Conservation (phyloP, 2,329 filamentous ascomycete genomes). For the Pseudogymnoascus sp. region DNA sequence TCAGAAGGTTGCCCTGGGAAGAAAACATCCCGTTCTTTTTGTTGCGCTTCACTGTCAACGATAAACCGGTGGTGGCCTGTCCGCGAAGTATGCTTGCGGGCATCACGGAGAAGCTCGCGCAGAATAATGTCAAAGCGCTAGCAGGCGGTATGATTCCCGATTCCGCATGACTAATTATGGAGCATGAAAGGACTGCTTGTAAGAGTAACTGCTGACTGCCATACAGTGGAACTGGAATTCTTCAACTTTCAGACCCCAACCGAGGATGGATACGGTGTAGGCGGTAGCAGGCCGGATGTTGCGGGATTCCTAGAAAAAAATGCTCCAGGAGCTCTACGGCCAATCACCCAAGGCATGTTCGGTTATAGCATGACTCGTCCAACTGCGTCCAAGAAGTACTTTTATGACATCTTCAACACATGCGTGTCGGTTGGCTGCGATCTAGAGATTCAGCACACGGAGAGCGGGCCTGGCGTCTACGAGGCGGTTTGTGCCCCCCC, state of each 20-base stretch:
- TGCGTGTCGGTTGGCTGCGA: constrained; percentile 71
- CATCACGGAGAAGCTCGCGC: constrained; percentile 58
- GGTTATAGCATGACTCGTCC: constrained; percentile 85
- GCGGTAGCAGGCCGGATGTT: constrained; percentile 59
- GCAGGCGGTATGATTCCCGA: constrained; percentile 64
- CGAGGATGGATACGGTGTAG: constrained; percentile 35
- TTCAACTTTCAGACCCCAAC: constrained; percentile 72
- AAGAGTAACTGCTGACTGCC: constrained; percentile 12
- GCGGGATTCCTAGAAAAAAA: constrained; percentile 68
- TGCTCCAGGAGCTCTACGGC: constrained; percentile 61
- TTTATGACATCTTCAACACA: constrained; percentile 76
- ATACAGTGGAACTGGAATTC: constrained; percentile 84
- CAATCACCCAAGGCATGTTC: constrained; percentile 90
- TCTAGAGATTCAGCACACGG: constrained; percentile 93
- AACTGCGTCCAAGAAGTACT: constrained; percentile 86
- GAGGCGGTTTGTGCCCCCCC: constrained; percentile 45
- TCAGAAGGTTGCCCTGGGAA: constrained; percentile 86
- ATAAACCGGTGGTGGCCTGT: constrained; percentile 70
- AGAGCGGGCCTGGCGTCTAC: constrained; percentile 88
- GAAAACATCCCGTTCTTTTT: constrained; percentile 81
- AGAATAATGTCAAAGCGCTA: constrained; percentile 71
- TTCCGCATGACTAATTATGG: background rate
- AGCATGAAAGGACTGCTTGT: background rate
- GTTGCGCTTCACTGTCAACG: constrained; percentile 75
- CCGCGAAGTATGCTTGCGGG: constrained; percentile 68